phyloP scores from a whole-genome alignment of 306 rosid species.

The Rubus parviflorus region DNA sequence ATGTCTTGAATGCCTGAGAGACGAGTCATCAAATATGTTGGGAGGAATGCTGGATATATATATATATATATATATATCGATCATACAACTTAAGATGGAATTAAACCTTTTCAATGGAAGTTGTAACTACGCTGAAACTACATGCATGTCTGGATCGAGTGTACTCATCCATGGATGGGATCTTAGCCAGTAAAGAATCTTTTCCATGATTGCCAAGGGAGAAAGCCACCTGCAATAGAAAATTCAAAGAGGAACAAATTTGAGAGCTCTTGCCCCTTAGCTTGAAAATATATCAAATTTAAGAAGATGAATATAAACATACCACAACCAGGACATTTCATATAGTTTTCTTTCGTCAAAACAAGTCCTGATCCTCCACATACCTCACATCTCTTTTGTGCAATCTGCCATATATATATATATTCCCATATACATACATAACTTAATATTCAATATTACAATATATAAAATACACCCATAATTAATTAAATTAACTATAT shows the following conservation, averaged over 20 bases:
- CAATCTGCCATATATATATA: slow-evolving; percentile 46
- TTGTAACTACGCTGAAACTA: neutral
- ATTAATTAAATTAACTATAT: neutral
- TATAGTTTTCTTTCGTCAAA: slow-evolving; percentile 51
- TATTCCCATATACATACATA: neutral
- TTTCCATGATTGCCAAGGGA: slow-evolving; percentile 97
- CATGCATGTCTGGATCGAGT: too few relatives aligned
- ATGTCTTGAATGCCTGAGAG: too few relatives aligned
- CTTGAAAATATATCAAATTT: neutral
- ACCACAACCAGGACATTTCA: slow-evolving; percentile 87
- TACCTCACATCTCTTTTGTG: slow-evolving; percentile 62
- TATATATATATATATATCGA: too few relatives aligned
- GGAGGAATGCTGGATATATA: too few relatives aligned
- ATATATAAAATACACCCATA: too few relatives aligned
- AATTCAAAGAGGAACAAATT: neutral
- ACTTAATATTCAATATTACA: neutral
- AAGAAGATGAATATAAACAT: slow-evolving; percentile 7
- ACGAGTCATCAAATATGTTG: too few relatives aligned
- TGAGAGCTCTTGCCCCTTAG: neutral
- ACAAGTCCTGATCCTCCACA: slow-evolving; percentile 92
- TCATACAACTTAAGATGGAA: neutral
- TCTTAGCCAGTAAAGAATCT: slow-evolving; percentile 76
- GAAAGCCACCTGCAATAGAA: slow-evolving; percentile 72
- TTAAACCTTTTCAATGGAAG: neutral
- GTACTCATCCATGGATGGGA: neutral